Percentiles rank a stretch among this genome's conserved stretches.
Conservation (phyloP, 345 rosid species). For the Syzygium aromaticum region DNA sequence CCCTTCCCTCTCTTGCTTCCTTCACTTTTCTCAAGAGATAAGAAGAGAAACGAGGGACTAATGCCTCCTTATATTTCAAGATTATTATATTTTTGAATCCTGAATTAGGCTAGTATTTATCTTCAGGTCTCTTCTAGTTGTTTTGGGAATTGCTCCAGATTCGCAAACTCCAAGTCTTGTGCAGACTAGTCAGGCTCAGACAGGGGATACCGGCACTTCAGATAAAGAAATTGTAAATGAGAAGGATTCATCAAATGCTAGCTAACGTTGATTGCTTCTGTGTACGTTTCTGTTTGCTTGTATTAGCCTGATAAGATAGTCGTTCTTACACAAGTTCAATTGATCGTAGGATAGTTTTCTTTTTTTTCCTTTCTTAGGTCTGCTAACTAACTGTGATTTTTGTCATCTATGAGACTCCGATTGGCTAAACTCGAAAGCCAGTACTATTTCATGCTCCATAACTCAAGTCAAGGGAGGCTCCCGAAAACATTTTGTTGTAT, state of each 20-base stretch:
- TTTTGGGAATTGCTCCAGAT: conserved; percentile 70
- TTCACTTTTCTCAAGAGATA: not conserved
- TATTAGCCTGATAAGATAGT: not conserved
- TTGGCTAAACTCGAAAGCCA: not conserved
- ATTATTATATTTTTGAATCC: not conserved
- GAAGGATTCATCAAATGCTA: conserved; percentile 41
- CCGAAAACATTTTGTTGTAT: not conserved
- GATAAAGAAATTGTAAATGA: conserved; percentile 29
- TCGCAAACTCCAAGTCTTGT: conserved; percentile 49
- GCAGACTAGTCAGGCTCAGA: conserved; percentile 43
- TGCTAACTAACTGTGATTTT: not conserved
- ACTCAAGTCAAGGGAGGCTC: not conserved
- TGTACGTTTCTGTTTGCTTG: not conserved
- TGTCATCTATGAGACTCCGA: not conserved
- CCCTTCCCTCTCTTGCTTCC: not conserved
- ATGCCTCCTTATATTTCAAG: not conserved
- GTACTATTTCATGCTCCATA: not conserved
- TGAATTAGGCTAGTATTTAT: not conserved
- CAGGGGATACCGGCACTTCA: conserved; percentile 43
- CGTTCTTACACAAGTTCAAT: not conserved
- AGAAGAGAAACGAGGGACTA: not conserved
- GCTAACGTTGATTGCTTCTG: not conserved
- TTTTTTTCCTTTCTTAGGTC: not conserved
- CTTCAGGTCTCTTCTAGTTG: conserved; percentile 61
- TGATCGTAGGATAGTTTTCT: not conserved